Conservation (phyloP, 1,284 basidiomycete species). For the Phlebopus sp. region DNA sequence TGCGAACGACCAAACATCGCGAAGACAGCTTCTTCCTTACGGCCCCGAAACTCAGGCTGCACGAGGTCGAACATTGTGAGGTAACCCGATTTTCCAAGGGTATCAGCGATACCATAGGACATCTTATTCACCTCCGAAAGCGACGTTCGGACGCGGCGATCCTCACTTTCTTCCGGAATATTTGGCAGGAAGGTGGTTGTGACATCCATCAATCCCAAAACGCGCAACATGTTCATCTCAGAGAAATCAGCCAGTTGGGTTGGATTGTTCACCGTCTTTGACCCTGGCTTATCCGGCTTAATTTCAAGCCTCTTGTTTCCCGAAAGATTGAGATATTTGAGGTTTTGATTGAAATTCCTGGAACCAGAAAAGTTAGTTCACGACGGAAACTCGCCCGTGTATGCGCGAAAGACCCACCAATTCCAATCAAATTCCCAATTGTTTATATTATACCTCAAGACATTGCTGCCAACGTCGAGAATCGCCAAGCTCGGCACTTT, state of each 20-base stretch:
- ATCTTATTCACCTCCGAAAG: conserved; percentile 89
- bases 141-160: conserved; percentile 91
- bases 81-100: conserved; percentile 76
- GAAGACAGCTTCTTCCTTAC: conserved; percentile 85
- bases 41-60: conserved; percentile 81
- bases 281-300: conserved; percentile 52
- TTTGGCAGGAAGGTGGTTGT: conserved; percentile 79
- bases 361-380: conserved; percentile 6
- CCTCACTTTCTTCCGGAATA: conserved; percentile 89
- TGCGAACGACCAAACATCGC: conserved; percentile 90
- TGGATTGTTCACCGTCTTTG: conserved; percentile 23
- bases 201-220: conserved; percentile 97
- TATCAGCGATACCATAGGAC: conserved; percentile 97
- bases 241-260: conserved; percentile 80
- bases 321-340: conserved; percentile 88
- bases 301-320: conserved; percentile 90
- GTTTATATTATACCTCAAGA: conserved; percentile 96
- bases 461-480: conserved; percentile 93
- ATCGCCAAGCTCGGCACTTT: conserved; percentile 79
- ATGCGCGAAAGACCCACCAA: conserved; percentile 60
- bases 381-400: not conserved
- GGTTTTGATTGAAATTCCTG: conserved; percentile 95
- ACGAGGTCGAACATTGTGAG: conserved; percentile 94
- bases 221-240: conserved; percentile 76
- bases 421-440: conserved; percentile 99